These are phyloP conservation scores for Monosporascus sp. DNA, from an alignment of 2,329 filamentous ascomycete species.

Conservation along the genomic window DNA sequence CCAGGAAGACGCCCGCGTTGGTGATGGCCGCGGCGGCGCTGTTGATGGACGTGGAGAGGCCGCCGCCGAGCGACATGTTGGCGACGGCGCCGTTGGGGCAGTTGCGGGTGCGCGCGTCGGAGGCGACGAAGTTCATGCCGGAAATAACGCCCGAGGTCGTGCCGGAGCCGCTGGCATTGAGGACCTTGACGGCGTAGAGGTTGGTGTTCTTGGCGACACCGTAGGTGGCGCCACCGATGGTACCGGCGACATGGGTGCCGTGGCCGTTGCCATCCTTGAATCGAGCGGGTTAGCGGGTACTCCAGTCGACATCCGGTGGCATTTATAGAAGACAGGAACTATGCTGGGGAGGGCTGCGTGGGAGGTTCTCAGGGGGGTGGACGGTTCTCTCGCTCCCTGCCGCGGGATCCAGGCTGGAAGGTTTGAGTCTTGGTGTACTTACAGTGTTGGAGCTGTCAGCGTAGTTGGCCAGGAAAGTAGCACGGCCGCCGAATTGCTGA, in stretches of 20 bases:
- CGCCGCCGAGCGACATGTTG: slow-evolving; percentile 51
- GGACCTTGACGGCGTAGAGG: slow-evolving; percentile 42
- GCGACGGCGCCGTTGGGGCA: slow-evolving; percentile 42
- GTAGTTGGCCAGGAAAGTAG: slow-evolving; percentile 27
- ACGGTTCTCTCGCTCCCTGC: too few relatives aligned
- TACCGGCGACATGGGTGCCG: slow-evolving; percentile 43
- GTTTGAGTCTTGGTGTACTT: not conserved
- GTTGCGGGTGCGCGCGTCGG: slow-evolving; percentile 37
- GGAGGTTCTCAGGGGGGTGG: too few relatives aligned
- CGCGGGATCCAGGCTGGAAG: not conserved
- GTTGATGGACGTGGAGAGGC: slow-evolving; percentile 42
- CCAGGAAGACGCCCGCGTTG: slow-evolving; percentile 42
- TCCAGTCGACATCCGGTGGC: too few relatives aligned
- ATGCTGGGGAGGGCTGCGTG: too few relatives aligned
- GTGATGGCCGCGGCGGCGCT: slow-evolving; percentile 42
- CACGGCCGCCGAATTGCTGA: slow-evolving; percentile 38
- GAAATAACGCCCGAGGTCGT: slow-evolving; percentile 26
- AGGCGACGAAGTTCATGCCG: slow-evolving; percentile 36
- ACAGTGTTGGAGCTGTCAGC: slow-evolving; percentile 26
- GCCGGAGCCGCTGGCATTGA: slow-evolving; percentile 25
- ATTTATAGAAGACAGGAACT: too few relatives aligned
- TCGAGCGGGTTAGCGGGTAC: not conserved
- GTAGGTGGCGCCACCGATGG: slow-evolving; percentile 36
- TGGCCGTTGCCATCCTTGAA: slow-evolving; percentile 32
- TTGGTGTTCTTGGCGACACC: slow-evolving; percentile 39